A percentile compares a stretch with the other conserved stretches of the same genome.
Evolutionary conservation across 352 stramenopile genomes (phyloP).

Genomic region (Phytophthora tentaculata): DNA sequence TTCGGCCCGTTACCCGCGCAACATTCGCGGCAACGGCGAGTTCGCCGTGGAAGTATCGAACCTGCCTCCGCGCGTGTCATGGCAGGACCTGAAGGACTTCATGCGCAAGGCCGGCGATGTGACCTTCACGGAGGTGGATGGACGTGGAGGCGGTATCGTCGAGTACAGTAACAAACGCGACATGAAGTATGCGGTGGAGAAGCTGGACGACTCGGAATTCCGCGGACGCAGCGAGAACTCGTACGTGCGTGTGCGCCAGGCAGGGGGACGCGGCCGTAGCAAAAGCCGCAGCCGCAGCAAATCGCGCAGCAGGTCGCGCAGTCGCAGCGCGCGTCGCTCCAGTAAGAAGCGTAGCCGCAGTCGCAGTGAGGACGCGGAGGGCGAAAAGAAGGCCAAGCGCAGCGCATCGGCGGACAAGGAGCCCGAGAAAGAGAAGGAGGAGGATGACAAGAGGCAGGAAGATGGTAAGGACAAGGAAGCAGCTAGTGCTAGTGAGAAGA

Average conservation of each 20-base stretch:
- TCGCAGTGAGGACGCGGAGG: constrained; percentile 37
- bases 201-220: constrained; percentile 72
- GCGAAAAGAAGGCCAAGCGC: constrained; percentile 43
- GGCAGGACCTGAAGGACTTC: constrained; percentile 79
- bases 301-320: constrained; percentile 49
- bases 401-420: constrained; percentile 43
- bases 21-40: constrained; percentile 63
- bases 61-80: constrained; percentile 60
- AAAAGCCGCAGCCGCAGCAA: constrained; percentile 49
- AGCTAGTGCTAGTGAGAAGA: constrained; percentile 23
- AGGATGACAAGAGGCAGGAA: constrained; percentile 24
- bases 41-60: constrained; percentile 62
- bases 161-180: constrained; percentile 78
- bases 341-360: constrained; percentile 48
- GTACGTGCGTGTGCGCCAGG: constrained; percentile 56
- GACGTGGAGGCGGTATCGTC: constrained; percentile 64
- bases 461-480: constrained; percentile 28
- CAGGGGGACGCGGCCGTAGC: constrained; percentile 29
- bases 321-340: constrained; percentile 43
- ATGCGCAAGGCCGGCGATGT: constrained; percentile 73
- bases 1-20: constrained; percentile 41
- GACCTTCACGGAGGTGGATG: constrained; percentile 72
- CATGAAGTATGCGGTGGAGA: constrained; percentile 71
- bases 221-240: constrained; percentile 53
- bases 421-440: constrained; percentile 23